Percentiles rank a stretch among this genome's conserved stretches.
Evolutionary conservation across 768 basidiomycete genomes (phyloP).

Genomic region (Lyophyllum atratum): DNA sequence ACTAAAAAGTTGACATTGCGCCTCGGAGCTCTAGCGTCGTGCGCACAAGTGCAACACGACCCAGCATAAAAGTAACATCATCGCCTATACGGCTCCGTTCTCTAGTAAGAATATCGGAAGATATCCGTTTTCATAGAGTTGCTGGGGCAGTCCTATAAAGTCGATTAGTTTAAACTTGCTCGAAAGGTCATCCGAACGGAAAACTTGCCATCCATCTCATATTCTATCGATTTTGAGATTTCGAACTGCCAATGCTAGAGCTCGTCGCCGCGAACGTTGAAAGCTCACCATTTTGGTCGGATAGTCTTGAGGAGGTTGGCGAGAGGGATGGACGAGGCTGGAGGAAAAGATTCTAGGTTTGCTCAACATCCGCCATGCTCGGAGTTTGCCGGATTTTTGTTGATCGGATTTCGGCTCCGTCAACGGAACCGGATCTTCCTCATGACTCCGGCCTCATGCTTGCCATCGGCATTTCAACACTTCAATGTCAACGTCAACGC

Average conservation of each 20-base stretch:
- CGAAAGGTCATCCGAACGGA: slow-evolving; percentile 35
- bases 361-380: not conserved
- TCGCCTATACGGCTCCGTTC: slow-evolving; percentile 43
- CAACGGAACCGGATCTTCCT: not conserved
- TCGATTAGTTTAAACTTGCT: slow-evolving; percentile 3
- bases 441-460: too few species aligned
- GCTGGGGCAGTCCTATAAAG: slow-evolving; percentile 27
- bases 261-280: slow-evolving; percentile 32
- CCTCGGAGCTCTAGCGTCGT: slow-evolving; percentile 60
- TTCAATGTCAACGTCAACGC: too few species aligned
- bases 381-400: not conserved
- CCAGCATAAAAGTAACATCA: slow-evolving; percentile 42
- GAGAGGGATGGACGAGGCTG: not conserved
- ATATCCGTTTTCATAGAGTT: slow-evolving; percentile 14
- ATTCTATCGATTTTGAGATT: slow-evolving; percentile 25
- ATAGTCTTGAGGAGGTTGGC: slow-evolving; percentile 40
- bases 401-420: not conserved
- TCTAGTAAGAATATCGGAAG: slow-evolving; percentile 11
- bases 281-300: slow-evolving; percentile 55
- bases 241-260: slow-evolving; percentile 38
- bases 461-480: too few species aligned
- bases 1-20: slow-evolving; percentile 35
- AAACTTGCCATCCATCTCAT: slow-evolving; percentile 58
- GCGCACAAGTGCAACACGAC: slow-evolving; percentile 30
- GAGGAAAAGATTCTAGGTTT: not conserved